Evolutionary conservation across 306 rosid species (phyloP).

Genomic region (Canavalia ensiformis): DNA sequence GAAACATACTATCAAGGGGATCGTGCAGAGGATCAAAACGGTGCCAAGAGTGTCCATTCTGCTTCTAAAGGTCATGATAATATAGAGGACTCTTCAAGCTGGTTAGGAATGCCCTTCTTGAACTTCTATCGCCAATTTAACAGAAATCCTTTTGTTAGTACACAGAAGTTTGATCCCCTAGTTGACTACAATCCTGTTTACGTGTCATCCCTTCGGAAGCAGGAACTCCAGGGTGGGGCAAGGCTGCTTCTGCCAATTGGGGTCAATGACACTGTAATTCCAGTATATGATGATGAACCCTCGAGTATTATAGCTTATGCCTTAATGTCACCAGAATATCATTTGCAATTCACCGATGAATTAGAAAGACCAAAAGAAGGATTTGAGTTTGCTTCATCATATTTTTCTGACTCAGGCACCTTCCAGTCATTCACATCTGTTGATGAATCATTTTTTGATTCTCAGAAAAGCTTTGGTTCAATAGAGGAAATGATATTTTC

Average conservation of each 20-base stretch:
- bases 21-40: slow-evolving; percentile 63
- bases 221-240: slow-evolving; percentile 81
- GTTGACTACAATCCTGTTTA: slow-evolving; percentile 71
- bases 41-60: slow-evolving; percentile 50
- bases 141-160: slow-evolving; percentile 64
- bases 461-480: slow-evolving; percentile 69
- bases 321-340: slow-evolving; percentile 70
- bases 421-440: slow-evolving; percentile 61
- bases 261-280: slow-evolving; percentile 77
- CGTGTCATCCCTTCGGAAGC: slow-evolving; percentile 73
- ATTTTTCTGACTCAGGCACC: slow-evolving; percentile 62
- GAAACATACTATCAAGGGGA: slow-evolving; percentile 55
- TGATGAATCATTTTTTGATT: slow-evolving; percentile 66
- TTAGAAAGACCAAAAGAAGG: slow-evolving; percentile 67
- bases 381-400: slow-evolving; percentile 52
- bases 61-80: slow-evolving; percentile 62
- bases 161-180: slow-evolving; percentile 68
- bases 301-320: slow-evolving; percentile 89
- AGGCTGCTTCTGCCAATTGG: slow-evolving; percentile 82
- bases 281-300: slow-evolving; percentile 95
- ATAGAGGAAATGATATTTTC: slow-evolving; percentile 69
- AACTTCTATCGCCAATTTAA: slow-evolving; percentile 72
- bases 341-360: slow-evolving; percentile 64
- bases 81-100: slow-evolving; percentile 71
- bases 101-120: slow-evolving; percentile 78